phyloP scores from a whole-genome alignment of 225 moss, liverwort and hornwort genomes.

The Pseudoscleropodium purum region DNA sequence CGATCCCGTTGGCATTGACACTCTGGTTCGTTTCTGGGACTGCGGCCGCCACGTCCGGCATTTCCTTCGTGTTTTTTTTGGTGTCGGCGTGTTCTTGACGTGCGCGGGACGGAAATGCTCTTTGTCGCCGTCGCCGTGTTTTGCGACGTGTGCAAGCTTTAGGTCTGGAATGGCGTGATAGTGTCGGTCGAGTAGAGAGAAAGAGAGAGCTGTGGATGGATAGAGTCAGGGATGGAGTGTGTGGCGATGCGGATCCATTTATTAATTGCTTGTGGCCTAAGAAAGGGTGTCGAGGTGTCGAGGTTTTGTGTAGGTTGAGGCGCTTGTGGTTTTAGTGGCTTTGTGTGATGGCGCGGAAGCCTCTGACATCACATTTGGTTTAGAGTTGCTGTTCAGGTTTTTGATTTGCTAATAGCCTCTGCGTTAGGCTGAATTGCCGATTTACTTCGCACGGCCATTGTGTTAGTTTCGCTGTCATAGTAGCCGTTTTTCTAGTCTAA shows the following conservation, averaged over 20 bases:
- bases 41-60: background rate
- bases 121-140: background rate
- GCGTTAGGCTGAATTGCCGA: background rate
- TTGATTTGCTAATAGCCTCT: background rate
- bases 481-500: background rate
- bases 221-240: background rate
- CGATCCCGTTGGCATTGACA: background rate
- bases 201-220: background rate
- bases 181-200: background rate
- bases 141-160: background rate
- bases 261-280: background rate
- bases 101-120: background rate
- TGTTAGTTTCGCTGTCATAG: background rate
- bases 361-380: background rate
- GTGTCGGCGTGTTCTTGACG: background rate
- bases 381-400: background rate
- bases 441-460: background rate
- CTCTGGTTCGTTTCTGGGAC: background rate
- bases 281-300: background rate
- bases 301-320: constrained; percentile 7
- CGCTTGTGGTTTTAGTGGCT: background rate
- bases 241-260: background rate
- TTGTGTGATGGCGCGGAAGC: background rate
- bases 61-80: background rate
- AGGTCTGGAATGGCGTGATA: background rate